These are phyloP conservation scores for Neofusicoccum laricinum DNA, from an alignment of 2,329 filamentous ascomycete species.

Conservation along the genomic window DNA sequence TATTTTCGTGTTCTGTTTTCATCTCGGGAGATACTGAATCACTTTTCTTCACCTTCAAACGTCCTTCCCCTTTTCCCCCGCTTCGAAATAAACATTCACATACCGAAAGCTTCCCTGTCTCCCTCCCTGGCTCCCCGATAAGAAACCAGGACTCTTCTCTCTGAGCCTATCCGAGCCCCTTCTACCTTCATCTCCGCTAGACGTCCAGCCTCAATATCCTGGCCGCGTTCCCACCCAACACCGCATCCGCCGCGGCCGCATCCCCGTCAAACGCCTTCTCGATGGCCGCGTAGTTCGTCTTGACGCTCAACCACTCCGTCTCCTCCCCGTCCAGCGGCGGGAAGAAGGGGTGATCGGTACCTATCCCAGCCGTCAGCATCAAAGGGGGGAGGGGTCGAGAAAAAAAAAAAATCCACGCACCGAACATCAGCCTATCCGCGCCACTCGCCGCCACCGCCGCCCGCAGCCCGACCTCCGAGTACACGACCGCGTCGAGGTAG, in stretches of 20 bases:
- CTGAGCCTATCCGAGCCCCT: background rate
- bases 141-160: background rate
- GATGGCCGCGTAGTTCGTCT: conserved; percentile 57
- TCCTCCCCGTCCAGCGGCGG: conserved; percentile 66
- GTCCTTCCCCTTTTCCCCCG: too few species aligned
- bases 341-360: conserved; percentile 82
- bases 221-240: conserved; percentile 61
- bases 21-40: too few species aligned
- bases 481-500: conserved; percentile 83
- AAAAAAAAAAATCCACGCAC: conserved; percentile 31
- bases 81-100: too few species aligned
- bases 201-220: conserved; percentile 43
- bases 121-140: too few species aligned
- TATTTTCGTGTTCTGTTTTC: too few species aligned
- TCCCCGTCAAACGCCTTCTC: conserved; percentile 47
- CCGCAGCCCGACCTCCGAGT: conserved; percentile 69
- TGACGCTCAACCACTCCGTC: conserved; percentile 68
- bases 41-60: too few species aligned
- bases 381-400: too few species aligned
- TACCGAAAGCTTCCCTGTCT: too few species aligned
- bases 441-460: conserved; percentile 68
- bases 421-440: conserved; percentile 71
- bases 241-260: conserved; percentile 47
- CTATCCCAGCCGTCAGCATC: conserved; percentile 26
- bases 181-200: background rate